Conservation (phyloP, 176 grass and related monocot species). For the Avena eriantha region DNA sequence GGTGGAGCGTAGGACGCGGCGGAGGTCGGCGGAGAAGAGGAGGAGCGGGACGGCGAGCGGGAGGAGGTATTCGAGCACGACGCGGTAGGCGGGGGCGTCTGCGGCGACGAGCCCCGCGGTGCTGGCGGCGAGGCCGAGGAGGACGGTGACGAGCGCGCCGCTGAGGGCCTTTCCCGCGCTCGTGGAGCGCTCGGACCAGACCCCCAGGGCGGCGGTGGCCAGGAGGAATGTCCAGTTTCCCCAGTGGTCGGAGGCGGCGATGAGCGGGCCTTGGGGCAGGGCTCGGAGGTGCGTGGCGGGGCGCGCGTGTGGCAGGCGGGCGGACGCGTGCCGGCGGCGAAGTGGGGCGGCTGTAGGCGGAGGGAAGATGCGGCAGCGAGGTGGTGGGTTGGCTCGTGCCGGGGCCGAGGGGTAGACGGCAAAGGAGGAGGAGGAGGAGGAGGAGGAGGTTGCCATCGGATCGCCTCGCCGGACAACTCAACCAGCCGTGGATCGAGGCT, state of each 20-base stretch:
- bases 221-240: conserved; percentile 85
- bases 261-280: conserved; percentile 41
- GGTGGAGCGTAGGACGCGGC: conserved; percentile 61
- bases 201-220: conserved; percentile 59
- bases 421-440: background rate
- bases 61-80: conserved; percentile 72
- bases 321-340: too few species aligned
- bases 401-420: background rate
- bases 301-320: background rate
- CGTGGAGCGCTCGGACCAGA: conserved; percentile 64
- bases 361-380: background rate
- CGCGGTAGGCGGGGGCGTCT: conserved; percentile 63
- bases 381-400: background rate
- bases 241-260: conserved; percentile 71
- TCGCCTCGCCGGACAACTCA: too few species aligned
- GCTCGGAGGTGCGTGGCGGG: background rate
- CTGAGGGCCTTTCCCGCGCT: conserved; percentile 64
- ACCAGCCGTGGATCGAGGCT: too few species aligned
- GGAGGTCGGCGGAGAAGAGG: conserved; percentile 72
- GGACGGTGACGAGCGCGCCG: conserved; percentile 66
- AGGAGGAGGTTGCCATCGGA: too few species aligned
- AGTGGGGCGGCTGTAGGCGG: background rate
- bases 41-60: conserved; percentile 72
- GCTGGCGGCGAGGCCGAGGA: conserved; percentile 73
- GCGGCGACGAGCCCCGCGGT: conserved; percentile 62